Base-by-base conservation (phyloP, 345 rosid species). In the Gossypium turneri region DNA sequence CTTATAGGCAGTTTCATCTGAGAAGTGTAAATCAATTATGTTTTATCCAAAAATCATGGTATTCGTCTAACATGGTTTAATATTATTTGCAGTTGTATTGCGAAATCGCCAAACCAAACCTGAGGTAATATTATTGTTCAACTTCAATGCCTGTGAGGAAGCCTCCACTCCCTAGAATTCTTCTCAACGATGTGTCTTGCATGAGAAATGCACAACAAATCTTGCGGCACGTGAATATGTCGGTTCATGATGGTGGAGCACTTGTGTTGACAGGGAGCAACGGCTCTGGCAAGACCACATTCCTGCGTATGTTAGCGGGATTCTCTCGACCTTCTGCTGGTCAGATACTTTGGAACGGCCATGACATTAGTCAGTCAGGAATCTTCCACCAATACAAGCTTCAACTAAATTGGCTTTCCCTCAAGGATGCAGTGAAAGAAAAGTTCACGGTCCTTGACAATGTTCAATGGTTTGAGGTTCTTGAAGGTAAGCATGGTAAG, bases 121-220 rank as follows among this genome's bases (percentile, higher is more conserved):
- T 29, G 5, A 29, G 34, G 34, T 29, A 29, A 29, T 29, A 29
- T 29, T 29, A 29, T 29, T 29, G 34, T 29, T 29, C 5, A 29
- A 29, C 34, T 29, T 29, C 34, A 56, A 56, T 10, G 97, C 78
- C 91, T 81, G 76, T 86, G 9, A 65, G 87, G 48, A 88, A 79
- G 69, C 88, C 91, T 1, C 95, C 88, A 15, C 81, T 81, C 57
- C 97, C 95, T 70, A 86, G 91, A 48, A 85, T 92, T 24, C 85
- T 94, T 67, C 97, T 94, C 7, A 86, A 88, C 77, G 91, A 91
- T 75, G 97, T 94, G 55, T 90, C 98, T 0, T 94, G 98, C 82
- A 94, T 90, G 97, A 90, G 98, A 86, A 94, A 91, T 76, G 95
- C 92, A 0, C 95, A 90, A 52, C 95, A 90, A 78, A 89, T 94